These are phyloP conservation scores for Suhomyces canberraensis DNA, from an alignment of 805 yeast genomes.

Conservation along the genomic window DNA sequence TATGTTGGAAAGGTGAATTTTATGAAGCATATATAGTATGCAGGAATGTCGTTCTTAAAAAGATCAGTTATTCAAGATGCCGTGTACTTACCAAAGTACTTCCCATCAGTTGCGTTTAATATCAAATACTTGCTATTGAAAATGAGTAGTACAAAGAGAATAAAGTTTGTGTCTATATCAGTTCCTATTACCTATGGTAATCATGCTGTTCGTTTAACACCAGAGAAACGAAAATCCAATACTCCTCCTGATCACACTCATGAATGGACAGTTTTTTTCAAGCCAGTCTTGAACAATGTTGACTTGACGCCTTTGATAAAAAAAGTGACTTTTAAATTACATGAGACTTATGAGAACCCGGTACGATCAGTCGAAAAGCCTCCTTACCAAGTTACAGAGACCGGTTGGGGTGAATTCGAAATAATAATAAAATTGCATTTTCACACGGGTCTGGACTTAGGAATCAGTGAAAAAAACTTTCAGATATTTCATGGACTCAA, in stretches of 20 bases:
- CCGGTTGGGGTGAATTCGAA: conserved; percentile 99
- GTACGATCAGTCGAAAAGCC: conserved; percentile 85
- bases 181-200: conserved; percentile 84
- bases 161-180: conserved; percentile 49
- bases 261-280: conserved; percentile 89
- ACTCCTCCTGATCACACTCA: conserved; percentile 93
- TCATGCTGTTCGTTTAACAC: conserved; percentile 61
- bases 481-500: conserved; percentile 85
- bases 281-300: conserved; percentile 64
- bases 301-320: conserved; percentile 81
- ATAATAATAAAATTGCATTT: conserved; percentile 84
- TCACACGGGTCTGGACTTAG: conserved; percentile 64
- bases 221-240: conserved; percentile 43
- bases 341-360: conserved; percentile 88
- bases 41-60: too few species aligned
- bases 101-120: too few species aligned
- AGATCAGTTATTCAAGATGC: too few species aligned
- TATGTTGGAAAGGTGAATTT: too few species aligned
- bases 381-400: conserved; percentile 92
- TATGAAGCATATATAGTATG: too few species aligned
- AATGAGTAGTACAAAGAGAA: conserved; percentile 17
- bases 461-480: conserved; percentile 74
- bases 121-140: too few species aligned
- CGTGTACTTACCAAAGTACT: too few species aligned
- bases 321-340: conserved; percentile 89